phyloP scores from a whole-genome alignment of 2,329 filamentous ascomycete genomes.

The Ophiocordyceps polyrhachis-furcata region DNA sequence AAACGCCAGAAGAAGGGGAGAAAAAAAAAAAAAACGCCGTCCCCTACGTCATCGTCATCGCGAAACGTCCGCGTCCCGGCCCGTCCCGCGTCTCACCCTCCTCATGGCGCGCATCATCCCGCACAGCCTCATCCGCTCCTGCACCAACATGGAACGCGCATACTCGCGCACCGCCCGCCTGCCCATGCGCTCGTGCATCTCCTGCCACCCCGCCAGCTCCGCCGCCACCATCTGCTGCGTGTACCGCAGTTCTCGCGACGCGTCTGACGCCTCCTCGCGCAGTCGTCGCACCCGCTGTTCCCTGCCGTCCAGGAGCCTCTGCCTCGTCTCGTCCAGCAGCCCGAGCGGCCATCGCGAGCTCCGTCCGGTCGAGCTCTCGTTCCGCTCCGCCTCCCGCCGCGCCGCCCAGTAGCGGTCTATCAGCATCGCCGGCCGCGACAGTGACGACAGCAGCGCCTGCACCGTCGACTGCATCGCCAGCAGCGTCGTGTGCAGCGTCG shows the following conservation, averaged over 20 bases:
- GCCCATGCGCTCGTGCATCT: slow-evolving; percentile 64
- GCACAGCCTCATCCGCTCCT: slow-evolving; percentile 61
- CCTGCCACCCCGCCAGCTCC: slow-evolving; percentile 88
- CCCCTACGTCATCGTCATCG: slow-evolving; percentile 3
- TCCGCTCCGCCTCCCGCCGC: slow-evolving; percentile 60
- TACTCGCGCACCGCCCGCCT: slow-evolving; percentile 56
- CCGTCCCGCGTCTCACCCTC: slow-evolving; percentile 22
- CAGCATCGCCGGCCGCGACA: slow-evolving; percentile 61
- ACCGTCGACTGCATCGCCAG: slow-evolving; percentile 71
- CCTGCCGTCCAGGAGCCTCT: slow-evolving; percentile 65
- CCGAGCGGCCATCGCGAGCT: slow-evolving; percentile 64
- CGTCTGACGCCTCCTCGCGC: slow-evolving; percentile 48
- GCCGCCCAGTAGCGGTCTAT: slow-evolving; percentile 59
- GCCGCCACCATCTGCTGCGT: slow-evolving; percentile 85
- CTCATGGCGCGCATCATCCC: slow-evolving; percentile 65
- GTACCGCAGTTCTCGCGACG: slow-evolving; percentile 72
- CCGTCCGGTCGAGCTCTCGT: slow-evolving; percentile 53
- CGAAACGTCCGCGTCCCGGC: not conserved
- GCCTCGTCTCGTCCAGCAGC: slow-evolving; percentile 72
- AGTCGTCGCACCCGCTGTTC: slow-evolving; percentile 59
- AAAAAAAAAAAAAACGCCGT: too few species aligned
- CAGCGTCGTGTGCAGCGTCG: slow-evolving; percentile 56
- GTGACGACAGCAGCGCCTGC: slow-evolving; percentile 58
- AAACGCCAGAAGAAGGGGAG: not conserved
- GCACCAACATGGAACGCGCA: slow-evolving; percentile 59